Percentiles rank a stretch among this genome's conserved stretches.
These are phyloP conservation scores for Teunomyces barrocoloradensis DNA, from an alignment of 805 yeast genomes.

Conservation along the genomic window DNA sequence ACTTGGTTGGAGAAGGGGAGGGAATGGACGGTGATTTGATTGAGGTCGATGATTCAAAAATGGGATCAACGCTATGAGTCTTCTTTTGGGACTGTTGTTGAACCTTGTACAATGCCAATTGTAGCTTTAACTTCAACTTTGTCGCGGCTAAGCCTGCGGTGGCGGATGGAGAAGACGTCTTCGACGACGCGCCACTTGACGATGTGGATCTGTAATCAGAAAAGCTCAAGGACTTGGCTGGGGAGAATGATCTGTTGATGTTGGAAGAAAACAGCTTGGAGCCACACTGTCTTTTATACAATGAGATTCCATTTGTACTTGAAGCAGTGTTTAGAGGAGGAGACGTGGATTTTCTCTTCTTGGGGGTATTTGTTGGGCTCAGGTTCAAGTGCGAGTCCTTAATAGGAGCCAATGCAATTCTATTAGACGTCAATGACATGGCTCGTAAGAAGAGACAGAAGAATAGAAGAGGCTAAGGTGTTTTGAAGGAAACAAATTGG, in stretches of 20 bases:
- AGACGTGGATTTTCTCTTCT: neutral
- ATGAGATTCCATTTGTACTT: neutral
- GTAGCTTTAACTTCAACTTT: constrained; percentile 41
- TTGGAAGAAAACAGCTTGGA: constrained; percentile 6
- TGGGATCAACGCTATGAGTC: neutral
- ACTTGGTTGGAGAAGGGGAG: constrained; percentile 7
- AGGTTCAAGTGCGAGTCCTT: constrained; percentile 29
- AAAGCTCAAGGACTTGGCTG: constrained; percentile 18
- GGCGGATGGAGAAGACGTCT: constrained; percentile 10
- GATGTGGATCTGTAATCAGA: constrained; percentile 24
- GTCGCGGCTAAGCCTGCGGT: constrained; percentile 42
- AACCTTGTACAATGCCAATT: constrained; percentile 40
- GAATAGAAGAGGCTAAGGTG: neutral
- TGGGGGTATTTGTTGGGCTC: constrained; percentile 2
- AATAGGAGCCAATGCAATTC: constrained; percentile 39
- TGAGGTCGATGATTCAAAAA: neutral
- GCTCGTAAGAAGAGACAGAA: too few relatives aligned
- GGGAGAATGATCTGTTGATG: constrained; percentile 6
- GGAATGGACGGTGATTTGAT: constrained; percentile 11
- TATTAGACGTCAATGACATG: constrained; percentile 19
- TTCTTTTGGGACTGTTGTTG: constrained; percentile 12
- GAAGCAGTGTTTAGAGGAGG: neutral
- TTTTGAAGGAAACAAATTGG: neutral
- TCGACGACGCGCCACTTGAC: neutral
- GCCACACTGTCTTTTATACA: constrained; percentile 6